Evolutionary conservation across 164 flowering plant genomes (phyloP), one percentile per base, ranked within the genome.

Genomic region (Hamamelis virginiana): DNA sequence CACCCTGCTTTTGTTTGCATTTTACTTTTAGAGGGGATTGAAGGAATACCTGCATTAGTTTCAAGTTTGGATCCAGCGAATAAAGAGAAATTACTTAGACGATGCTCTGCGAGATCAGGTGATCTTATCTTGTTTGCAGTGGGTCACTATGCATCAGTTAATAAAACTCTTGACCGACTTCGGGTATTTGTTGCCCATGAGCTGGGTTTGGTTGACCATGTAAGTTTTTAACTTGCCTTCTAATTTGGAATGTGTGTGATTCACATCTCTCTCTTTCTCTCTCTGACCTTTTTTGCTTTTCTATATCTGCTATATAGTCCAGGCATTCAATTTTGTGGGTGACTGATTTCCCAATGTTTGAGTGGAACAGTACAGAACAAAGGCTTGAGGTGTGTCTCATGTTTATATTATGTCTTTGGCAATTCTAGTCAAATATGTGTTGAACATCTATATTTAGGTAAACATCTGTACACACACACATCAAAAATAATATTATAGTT

Each of bases 261-360:
- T 44, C 22, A 28, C 4, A 12, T 62, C 18, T 63, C 25, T 62
- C 52, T 68, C 14, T 62, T 62, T 72, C 53, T 22, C 47, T 19
- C 33, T 69, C 52, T 69, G 10, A 67, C 33, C 13, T 46, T 25
- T 46, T n/a, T 69, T 59, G 21, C 28, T 28, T 64, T 64, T 27
- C 52, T 26, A 18, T 52, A 23, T 62, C 48, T 69, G 68, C 33
- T 45, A 21, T 80, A 18, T 76, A 92, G 98, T 86, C 95, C 72
- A 86, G 74, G 74, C 87, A 94, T 78, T 80, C 97, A 46, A 87
- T 94, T 71, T 73, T 94, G 22, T 94, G 98, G 98, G 87, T 94
- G 66, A 94, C 97, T 22, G 98, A 94, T 74, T 94, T 94, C 73
- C 98, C 98, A 16, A 92, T 94, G 98, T 94, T 94, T 69, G 96